Evolutionary conservation across 306 rosid species (phyloP), one percentile per base, ranked within the genome.

Genomic region (Citrullus mucosospermus): DNA sequence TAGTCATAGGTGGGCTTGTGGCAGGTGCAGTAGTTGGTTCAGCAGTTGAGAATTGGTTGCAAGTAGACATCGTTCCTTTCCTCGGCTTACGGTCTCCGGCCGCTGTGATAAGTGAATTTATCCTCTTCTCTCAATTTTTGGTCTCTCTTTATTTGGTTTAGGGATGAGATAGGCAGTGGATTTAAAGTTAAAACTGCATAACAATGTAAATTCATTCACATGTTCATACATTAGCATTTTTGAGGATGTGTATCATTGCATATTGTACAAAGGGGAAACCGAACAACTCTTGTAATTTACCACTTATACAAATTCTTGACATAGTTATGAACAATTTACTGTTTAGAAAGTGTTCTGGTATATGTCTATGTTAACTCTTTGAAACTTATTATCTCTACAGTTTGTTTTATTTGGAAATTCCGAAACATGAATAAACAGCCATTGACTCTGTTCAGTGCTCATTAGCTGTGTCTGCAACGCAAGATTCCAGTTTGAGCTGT

Each of bases 11-110:
- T 61, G 98, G 98, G 78, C 96, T 95, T 43, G 85, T 91, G 55
- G 92, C 91, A n/a, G 97, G 99, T 2, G 99, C 97, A 0, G 92
- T 90, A 58, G 93, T 95, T 71, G 97, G 97, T 51, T 92, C 99
- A 50, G 89, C 86, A 12, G 89, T 92, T 76, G 99, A 95, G 90
- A 92, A 83, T 85, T 95, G 93, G 96, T 86, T 92, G 85, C 99
- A 95, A 83, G 99, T 95, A 25, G 99, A 92, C 82, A 77, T 95
- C 75, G 92, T 91, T 82, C 99, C 99, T 28, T 90, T 92, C 82
- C 89, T 95, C 48, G 97, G 97, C 81, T 79, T 95, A 71, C 91
- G 82, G 84, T 92, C 96, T 76, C 97, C 97, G 76, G 97, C 97
- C 69, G 92, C 96, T 53, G 88, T 95, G 83, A 88, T 92, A 78